Evolutionary conservation across 768 basidiomycete genomes (phyloP), one percentile per base, ranked within the genome.

Genomic region (Cyclocybe cylindracea): DNA sequence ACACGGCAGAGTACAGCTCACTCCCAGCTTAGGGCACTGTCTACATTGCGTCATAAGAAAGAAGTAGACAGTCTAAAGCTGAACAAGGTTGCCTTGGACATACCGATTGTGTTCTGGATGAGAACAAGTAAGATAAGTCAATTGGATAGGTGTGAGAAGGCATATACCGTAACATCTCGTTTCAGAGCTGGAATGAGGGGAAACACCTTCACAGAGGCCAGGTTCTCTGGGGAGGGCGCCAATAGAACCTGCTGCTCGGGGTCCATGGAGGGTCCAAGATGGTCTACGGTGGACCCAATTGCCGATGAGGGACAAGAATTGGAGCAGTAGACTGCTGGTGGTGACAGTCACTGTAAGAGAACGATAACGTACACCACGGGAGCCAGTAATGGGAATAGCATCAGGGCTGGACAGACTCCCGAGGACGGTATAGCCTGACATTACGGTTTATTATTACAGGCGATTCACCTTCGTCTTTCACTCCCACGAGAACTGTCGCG

Each of bases 21-120:
- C 89, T 89, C 87, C 89, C 89, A 92, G 52, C 79, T 87, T 53
- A 92, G 64, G 8, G 88, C 81, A 45, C 82, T 82, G 60, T 91
- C 90, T 89, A 50, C 31, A 54, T 39, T 42, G 51, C 35, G 49
- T 58, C 39, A 59, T 63, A 44, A 57, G 45, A 35, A 52, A 44
- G 39, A 54, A 39, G 51, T 35, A 52, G 38, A 36, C 32, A 33
- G 19, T 36, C 18, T n/a, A 13, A 50, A 57, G 43, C 34, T 7
- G 36, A 40, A 36, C 36, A 31, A 55, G 37, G 37, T 36, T 51
- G 48, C 34, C 36, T 43, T 14, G 34, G 34, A 66, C 68, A 59
- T 54, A 75, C 75, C 75, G 60, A 78, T 75, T 61, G 75, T 77
- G 67, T 65, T 74, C 78, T 71, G 60, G 44, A 62, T 5, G 24